Evolutionary conservation across 345 rosid species (phyloP).

Genomic region (Brassica incana): DNA sequence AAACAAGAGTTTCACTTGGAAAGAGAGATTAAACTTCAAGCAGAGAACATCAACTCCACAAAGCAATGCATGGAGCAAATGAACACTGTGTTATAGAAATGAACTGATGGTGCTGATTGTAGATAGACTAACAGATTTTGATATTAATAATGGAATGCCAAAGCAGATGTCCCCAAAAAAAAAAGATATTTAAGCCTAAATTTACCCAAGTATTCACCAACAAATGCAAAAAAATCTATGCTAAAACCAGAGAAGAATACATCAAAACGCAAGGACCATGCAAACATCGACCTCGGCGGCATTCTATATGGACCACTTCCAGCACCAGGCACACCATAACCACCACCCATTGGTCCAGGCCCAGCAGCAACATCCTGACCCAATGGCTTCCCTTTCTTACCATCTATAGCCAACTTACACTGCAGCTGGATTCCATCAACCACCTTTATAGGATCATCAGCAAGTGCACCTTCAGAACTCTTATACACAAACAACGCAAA

Average conservation of each 20-base stretch:
- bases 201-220: too few species aligned
- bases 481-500: constrained; percentile 84
- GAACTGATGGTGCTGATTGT: not conserved
- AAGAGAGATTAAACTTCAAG: not conserved
- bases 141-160: too few species aligned
- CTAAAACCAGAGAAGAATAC: too few species aligned
- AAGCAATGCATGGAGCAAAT: not conserved
- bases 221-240: too few species aligned
- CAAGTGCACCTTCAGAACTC: constrained; percentile 70
- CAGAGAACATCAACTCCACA: not conserved
- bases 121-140: too few species aligned
- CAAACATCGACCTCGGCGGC: too few species aligned
- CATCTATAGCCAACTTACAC: constrained; percentile 75
- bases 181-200: too few species aligned
- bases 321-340: constrained; percentile 37
- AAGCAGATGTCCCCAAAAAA: too few species aligned
- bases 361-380: constrained; percentile 38
- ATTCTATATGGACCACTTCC: constrained; percentile 55
- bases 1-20: not conserved
- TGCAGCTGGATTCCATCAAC: constrained; percentile 71
- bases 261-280: too few species aligned
- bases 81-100: not conserved
- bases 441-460: constrained; percentile 59
- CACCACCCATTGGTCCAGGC: constrained; percentile 43
- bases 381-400: constrained; percentile 59